Base-by-base conservation (phyloP, 2,329 filamentous ascomycete species). In the Fusarium tanahbumbuense region DNA sequence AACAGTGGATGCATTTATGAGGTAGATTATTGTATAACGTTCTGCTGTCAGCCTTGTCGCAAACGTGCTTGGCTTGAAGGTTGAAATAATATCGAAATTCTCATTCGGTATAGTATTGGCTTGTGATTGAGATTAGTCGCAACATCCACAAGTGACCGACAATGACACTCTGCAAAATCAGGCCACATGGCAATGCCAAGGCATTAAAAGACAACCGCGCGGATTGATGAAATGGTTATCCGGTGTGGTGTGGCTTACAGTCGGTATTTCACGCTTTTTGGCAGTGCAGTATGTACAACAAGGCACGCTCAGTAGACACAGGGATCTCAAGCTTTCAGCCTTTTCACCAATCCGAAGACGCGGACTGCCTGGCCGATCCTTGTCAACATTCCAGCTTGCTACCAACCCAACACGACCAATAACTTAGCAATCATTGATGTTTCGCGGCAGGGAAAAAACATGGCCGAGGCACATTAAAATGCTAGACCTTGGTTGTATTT, bases 161-260 rank as follows among this genome's bases (percentile, higher is more conserved):
- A 56, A 69, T 71, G 60, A 30, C 55, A 69, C 71, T 68, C 68
- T 67, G 58, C 56, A 64, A 64, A 42, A 74, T 67, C 68, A 73
- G 73, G 40, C 72, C 73, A 73, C 66, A 60, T 47, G 42, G 45
- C 16, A 37, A 34, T 64, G 61, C 65, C 68, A 73, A 68, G 65
- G 37, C 64, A 47, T 41, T 62, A 58, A 53, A 47, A 45, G 50
- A 55, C 23, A 56, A 60, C 52, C 63, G 52, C 13, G 20, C 44
- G 63, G 46, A 59, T 44, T 58, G 47, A 63, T 68, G 67, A 66
- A 65, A 66, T 68, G 54, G 60, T 56, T 65, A 54, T 57, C 62
- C 58, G 48, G 68, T 50, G 64, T 64, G 40, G 52, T 58, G 70
- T 75, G 71, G 69, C 72, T 73, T 73, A 32, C 67, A 50, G 59